Evolutionary conservation across 805 yeast genomes (phyloP).

Genomic region (Lachancea cidri): DNA sequence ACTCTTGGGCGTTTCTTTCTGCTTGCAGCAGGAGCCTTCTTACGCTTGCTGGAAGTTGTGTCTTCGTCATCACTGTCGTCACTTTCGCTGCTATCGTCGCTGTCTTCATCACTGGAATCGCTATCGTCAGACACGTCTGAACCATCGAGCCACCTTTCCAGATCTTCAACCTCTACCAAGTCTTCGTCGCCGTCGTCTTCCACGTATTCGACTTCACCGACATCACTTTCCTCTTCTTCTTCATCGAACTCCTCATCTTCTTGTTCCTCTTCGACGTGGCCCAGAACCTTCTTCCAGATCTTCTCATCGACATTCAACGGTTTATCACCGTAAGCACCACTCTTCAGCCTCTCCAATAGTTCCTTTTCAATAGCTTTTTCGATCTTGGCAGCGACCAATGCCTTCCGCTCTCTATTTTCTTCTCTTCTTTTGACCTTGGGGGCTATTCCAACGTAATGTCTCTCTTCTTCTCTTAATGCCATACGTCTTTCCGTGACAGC

Average conservation of each 20-base stretch:
- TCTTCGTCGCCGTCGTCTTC: slow-evolving; percentile 87
- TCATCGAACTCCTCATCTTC: slow-evolving; percentile 43
- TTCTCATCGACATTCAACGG: slow-evolving; percentile 95
- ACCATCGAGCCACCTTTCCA: slow-evolving; percentile 80
- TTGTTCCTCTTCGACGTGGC: slow-evolving; percentile 69
- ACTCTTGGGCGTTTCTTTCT: slow-evolving; percentile 62
- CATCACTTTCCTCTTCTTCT: slow-evolving; percentile 49
- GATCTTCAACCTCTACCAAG: slow-evolving; percentile 86
- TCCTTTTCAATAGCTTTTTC: slow-evolving; percentile 97
- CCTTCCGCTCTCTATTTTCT: slow-evolving; percentile 91
- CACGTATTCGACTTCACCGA: slow-evolving; percentile 82
- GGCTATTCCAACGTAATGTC: slow-evolving; percentile 87
- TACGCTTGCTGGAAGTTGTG: slow-evolving; percentile 34
- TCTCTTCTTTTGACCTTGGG: slow-evolving; percentile 95
- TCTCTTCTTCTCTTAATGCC: slow-evolving; percentile 85
- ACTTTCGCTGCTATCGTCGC: slow-evolving; percentile 19
- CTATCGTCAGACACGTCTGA: slow-evolving; percentile 39
- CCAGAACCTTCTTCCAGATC: slow-evolving; percentile 92
- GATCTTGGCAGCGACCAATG: slow-evolving; percentile 91
- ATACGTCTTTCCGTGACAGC: slow-evolving; percentile 92
- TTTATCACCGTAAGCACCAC: slow-evolving; percentile 97
- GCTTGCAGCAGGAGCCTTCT: slow-evolving; percentile 33
- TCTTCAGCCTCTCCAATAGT: slow-evolving; percentile 85
- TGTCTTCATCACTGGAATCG: slow-evolving; percentile 29
- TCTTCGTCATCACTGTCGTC: background rate